These are phyloP conservation scores for Phytophthora hibernalis DNA, from an alignment of 352 stramenopile genomes.

Conservation along the genomic window DNA sequence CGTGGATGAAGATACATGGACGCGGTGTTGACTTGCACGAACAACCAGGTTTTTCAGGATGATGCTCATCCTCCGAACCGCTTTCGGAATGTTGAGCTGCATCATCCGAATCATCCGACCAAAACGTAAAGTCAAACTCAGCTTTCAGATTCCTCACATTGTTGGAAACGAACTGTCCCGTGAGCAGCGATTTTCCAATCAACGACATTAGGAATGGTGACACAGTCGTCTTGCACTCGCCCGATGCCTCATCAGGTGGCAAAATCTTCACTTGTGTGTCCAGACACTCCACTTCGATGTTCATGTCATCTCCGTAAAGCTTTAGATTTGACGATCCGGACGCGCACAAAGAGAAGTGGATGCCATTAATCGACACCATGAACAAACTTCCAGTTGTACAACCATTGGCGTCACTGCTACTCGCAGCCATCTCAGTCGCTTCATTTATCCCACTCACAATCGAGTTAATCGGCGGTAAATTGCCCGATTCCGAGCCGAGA, in stretches of 20 bases:
- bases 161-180: not conserved
- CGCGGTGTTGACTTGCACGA: slow-evolving; percentile 17
- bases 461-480: slow-evolving; percentile 12
- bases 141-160: not conserved
- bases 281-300: slow-evolving; percentile 4
- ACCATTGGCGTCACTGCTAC: not conserved
- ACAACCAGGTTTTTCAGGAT: not conserved
- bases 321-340: not conserved
- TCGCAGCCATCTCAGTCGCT: not conserved
- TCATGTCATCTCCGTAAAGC: slow-evolving; percentile 8
- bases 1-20: slow-evolving; percentile 33
- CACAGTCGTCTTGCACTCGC: not conserved
- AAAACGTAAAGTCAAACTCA: slow-evolving; percentile 6
- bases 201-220: not conserved
- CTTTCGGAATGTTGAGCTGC: not conserved
- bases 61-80: not conserved
- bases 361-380: slow-evolving; percentile 6
- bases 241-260: not conserved
- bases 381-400: slow-evolving; percentile 4
- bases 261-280: not conserved
- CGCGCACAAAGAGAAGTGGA: slow-evolving; percentile 15
- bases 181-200: slow-evolving; percentile 4
- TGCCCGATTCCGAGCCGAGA: slow-evolving; percentile 16
- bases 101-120: slow-evolving; percentile 1
- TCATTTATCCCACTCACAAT: slow-evolving; percentile 14